These are phyloP conservation scores for Calonectria multiphialidica DNA, from an alignment of 2,329 filamentous ascomycete species.

Conservation along the genomic window DNA sequence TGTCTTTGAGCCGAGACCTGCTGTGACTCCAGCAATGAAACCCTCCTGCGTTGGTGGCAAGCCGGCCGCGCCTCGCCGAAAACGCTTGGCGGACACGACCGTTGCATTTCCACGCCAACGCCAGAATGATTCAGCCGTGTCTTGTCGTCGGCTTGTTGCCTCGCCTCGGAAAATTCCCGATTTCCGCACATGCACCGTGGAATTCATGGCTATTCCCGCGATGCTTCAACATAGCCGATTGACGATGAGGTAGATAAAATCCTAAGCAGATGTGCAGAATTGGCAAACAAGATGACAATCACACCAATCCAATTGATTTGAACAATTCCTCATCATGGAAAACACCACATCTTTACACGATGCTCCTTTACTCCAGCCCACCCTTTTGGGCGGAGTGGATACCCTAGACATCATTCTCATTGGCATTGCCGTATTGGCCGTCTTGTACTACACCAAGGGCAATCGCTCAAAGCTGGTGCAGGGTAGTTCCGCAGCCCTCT, in stretches of 20 bases:
- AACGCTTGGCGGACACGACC: background rate
- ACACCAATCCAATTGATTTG: background rate
- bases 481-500: background rate
- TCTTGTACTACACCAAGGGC: slow-evolving; percentile 6
- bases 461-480: background rate
- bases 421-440: background rate
- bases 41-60: background rate
- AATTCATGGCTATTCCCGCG: background rate
- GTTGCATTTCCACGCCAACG: background rate
- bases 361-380: background rate
- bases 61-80: background rate
- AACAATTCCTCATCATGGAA: background rate
- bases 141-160: background rate
- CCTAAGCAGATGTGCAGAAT: background rate
- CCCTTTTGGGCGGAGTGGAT: background rate
- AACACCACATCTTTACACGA: background rate
- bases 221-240: background rate
- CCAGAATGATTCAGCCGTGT: background rate
- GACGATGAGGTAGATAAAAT: slow-evolving; percentile 10
- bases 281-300: background rate
- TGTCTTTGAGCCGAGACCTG: background rate
- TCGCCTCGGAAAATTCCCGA: slow-evolving; percentile 2
- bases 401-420: slow-evolving; percentile 8
- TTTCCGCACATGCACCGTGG: slow-evolving; percentile 10
- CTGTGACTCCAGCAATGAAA: background rate